Conservation (phyloP, 768 basidiomycete genomes). For the Boletus barrowsii region DNA sequence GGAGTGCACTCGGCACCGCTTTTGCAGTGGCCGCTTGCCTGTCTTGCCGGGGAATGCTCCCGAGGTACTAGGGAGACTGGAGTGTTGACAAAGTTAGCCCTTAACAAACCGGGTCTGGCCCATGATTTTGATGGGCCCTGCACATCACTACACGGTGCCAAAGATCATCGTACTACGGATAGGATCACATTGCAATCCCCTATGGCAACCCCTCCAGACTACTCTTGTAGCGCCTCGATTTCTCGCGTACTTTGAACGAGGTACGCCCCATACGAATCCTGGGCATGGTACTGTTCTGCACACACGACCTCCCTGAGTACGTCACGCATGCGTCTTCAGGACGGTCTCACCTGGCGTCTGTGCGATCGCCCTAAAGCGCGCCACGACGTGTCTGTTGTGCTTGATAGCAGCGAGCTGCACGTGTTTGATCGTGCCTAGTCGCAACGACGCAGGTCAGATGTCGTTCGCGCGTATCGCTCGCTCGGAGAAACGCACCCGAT, state of each 20-base stretch:
- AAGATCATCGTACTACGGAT: too few species aligned
- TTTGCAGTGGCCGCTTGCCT: too few species aligned
- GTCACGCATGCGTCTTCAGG: background rate
- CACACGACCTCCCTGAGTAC: background rate
- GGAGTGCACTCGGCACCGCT: too few species aligned
- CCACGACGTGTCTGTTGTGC: slow-evolving; percentile 70
- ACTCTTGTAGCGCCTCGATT: slow-evolving; percentile 68
- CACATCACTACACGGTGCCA: too few species aligned
- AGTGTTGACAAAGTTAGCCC: too few species aligned
- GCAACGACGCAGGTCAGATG: background rate
- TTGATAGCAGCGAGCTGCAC: slow-evolving; percentile 73
- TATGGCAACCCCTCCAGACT: background rate
- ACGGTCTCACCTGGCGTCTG: slow-evolving; percentile 47
- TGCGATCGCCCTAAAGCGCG: slow-evolving; percentile 55
- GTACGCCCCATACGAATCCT: slow-evolving; percentile 58
- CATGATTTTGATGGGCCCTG: too few species aligned
- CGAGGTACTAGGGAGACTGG: too few species aligned
- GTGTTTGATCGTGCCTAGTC: slow-evolving; percentile 81
- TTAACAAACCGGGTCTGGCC: too few species aligned
- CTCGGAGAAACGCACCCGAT: slow-evolving; percentile 49
- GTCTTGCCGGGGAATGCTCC: too few species aligned
- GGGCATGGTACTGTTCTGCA: slow-evolving; percentile 45
- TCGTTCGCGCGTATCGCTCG: too few species aligned
- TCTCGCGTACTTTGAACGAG: slow-evolving; percentile 56
- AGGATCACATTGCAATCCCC: too few species aligned